Evolutionary conservation across 257 asterid genomes (phyloP).

Genomic region (Nicotiana tomentosiformis): DNA sequence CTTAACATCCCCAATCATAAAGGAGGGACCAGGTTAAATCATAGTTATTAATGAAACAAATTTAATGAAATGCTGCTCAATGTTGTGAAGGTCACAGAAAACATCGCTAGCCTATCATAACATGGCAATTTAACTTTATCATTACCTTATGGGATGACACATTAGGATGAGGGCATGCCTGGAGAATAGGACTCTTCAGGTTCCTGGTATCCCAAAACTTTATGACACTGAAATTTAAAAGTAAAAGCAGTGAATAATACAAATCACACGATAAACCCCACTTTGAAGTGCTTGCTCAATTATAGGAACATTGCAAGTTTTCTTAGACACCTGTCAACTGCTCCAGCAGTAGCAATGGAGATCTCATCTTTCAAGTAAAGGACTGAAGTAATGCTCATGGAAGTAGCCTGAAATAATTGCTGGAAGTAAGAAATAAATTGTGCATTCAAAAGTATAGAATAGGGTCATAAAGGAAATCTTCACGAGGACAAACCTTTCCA

Average conservation of each 20-base stretch:
- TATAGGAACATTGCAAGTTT: slow-evolving; percentile 4
- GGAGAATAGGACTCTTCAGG: slow-evolving; percentile 60
- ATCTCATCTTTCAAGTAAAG: slow-evolving; percentile 78
- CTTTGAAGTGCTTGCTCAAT: not conserved
- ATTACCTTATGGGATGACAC: slow-evolving; percentile 42
- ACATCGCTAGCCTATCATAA: not conserved
- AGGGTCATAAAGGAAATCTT: not conserved
- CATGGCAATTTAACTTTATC: not conserved
- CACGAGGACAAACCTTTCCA: slow-evolving; percentile 45
- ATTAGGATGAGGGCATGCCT: slow-evolving; percentile 52
- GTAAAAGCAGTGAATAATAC: not conserved
- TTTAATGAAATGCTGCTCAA: not conserved
- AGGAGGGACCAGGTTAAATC: not conserved
- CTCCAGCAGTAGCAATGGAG: slow-evolving; percentile 89
- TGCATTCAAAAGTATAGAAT: not conserved
- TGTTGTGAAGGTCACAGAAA: not conserved
- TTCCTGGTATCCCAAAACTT: slow-evolving; percentile 90
- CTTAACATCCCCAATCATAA: not conserved
- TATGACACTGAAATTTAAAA: slow-evolving; percentile 35
- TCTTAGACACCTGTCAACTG: slow-evolving; percentile 70
- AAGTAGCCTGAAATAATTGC: slow-evolving; percentile 42
- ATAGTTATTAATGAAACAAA: not conserved
- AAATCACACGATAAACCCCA: slow-evolving; percentile 10
- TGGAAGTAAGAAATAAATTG: not conserved
- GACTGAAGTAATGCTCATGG: slow-evolving; percentile 85